Evolutionary conservation across 352 stramenopile genomes (phyloP).

Genomic region (Pythium diclinum): DNA sequence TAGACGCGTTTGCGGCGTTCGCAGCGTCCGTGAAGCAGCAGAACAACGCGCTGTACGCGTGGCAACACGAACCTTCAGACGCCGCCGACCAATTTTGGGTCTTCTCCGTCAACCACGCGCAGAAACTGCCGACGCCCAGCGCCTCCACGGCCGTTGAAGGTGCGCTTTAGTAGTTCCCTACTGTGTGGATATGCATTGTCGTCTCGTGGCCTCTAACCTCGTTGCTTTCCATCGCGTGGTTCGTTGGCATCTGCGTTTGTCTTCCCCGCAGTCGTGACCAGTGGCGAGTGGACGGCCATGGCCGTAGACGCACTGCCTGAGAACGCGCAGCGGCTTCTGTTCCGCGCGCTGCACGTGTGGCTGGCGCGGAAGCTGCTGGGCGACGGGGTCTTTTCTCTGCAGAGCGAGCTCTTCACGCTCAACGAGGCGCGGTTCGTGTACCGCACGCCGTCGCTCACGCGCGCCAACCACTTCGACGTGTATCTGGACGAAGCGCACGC

Average conservation of each 20-base stretch:
- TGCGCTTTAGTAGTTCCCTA: background rate
- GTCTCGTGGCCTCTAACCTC: background rate
- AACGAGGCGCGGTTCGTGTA: constrained; percentile 68
- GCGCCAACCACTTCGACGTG: constrained; percentile 60
- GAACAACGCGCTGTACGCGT: constrained; percentile 19
- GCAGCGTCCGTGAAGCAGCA: constrained; percentile 3
- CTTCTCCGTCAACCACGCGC: constrained; percentile 17
- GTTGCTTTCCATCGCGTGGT: background rate
- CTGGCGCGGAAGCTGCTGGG: constrained; percentile 33
- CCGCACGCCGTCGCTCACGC: constrained; percentile 48
- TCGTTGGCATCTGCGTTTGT: background rate
- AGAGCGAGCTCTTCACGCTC: constrained; percentile 36
- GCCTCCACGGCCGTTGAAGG: constrained; percentile 1
- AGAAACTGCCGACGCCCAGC: constrained; percentile 8
- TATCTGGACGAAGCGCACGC: constrained; percentile 59
- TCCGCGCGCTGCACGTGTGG: constrained; percentile 34
- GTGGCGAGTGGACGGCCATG: constrained; percentile 13
- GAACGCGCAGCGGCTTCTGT: constrained; percentile 38
- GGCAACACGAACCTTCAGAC: background rate
- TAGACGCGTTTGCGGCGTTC: constrained; percentile 14
- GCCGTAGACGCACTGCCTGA: constrained; percentile 1
- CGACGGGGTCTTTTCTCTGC: constrained; percentile 42
- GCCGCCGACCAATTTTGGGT: constrained; percentile 11
- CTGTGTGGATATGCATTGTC: background rate
- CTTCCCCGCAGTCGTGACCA: constrained; percentile 1